Evolutionary conservation across 495 filamentous ascomycete species (phyloP).

Genomic region (Terfezia boudieri): DNA sequence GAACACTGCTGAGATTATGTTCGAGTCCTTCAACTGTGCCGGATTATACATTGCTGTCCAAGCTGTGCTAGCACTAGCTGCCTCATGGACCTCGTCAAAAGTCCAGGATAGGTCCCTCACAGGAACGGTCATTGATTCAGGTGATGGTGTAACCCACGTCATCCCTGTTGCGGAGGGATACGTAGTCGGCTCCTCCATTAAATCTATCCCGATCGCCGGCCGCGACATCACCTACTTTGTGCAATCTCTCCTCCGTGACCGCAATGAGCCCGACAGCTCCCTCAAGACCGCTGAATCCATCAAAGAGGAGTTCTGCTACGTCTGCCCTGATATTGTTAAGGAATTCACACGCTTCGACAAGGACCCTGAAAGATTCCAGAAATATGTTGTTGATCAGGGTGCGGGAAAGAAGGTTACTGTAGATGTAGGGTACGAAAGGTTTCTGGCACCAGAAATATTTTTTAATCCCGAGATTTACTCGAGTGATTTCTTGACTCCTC

Average conservation of each 20-base stretch:
- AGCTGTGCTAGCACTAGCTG: conserved; percentile 84
- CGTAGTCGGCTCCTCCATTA: conserved; percentile 95
- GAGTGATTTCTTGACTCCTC: conserved; percentile 87
- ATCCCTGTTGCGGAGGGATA: conserved; percentile 98
- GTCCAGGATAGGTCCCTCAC: conserved; percentile 92
- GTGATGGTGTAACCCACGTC: conserved; percentile 95
- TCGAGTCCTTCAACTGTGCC: conserved; percentile 97
- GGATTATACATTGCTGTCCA: conserved; percentile 98
- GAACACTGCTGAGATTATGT: conserved; percentile 99
- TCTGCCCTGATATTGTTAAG: conserved; percentile 94
- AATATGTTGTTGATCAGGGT: conserved; percentile 69
- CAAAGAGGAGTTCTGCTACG: conserved; percentile 96
- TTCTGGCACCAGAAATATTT: conserved; percentile 95
- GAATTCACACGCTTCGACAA: conserved; percentile 83
- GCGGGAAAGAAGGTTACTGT: conserved; percentile 65
- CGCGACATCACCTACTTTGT: conserved; percentile 98
- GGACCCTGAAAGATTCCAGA: conserved; percentile 71
- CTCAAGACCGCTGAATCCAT: conserved; percentile 93
- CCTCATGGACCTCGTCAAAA: conserved; percentile 96
- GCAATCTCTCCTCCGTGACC: conserved; percentile 82
- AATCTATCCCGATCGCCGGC: conserved; percentile 92
- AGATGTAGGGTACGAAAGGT: conserved; percentile 93
- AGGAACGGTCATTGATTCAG: conserved; percentile 91
- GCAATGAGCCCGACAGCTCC: conserved; percentile 87
- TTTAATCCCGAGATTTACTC: conserved; percentile 99